These are phyloP conservation scores for Pisolithus albus DNA, from an alignment of 768 basidiomycete genomes.

Conservation along the genomic window DNA sequence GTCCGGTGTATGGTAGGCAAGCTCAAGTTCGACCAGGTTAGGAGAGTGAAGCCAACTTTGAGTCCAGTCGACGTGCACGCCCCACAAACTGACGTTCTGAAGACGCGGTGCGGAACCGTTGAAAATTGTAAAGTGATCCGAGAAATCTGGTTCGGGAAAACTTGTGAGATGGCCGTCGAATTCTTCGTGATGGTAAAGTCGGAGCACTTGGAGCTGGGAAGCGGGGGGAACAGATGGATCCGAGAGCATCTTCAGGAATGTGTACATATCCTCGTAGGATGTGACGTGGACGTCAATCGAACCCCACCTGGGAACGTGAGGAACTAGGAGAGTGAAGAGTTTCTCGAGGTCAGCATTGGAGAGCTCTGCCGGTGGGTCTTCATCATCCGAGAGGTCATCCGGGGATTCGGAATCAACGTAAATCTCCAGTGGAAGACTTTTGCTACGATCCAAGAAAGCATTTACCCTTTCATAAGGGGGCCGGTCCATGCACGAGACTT, in stretches of 20 bases:
- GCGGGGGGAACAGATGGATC: slow-evolving; percentile 36
- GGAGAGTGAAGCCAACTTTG: slow-evolving; percentile 27
- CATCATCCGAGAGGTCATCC: slow-evolving; percentile 16
- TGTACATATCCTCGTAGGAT: slow-evolving; percentile 41
- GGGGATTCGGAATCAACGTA: slow-evolving; percentile 37
- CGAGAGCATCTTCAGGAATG: slow-evolving; percentile 37
- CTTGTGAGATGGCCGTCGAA: slow-evolving; percentile 29
- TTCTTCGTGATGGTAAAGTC: slow-evolving; percentile 48
- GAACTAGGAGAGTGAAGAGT: slow-evolving; percentile 36
- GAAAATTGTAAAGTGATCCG: slow-evolving; percentile 42
- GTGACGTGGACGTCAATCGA: slow-evolving; percentile 41
- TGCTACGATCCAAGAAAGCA: slow-evolving; percentile 47
- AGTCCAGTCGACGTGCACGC: slow-evolving; percentile 66
- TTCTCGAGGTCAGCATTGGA: slow-evolving; percentile 15
- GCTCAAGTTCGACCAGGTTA: slow-evolving; percentile 42
- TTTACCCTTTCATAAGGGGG: slow-evolving; percentile 39
- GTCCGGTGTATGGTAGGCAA: slow-evolving; percentile 56
- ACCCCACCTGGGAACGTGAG: slow-evolving; percentile 51
- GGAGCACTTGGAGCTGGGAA: slow-evolving; percentile 46
- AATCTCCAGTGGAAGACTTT: slow-evolving; percentile 48
- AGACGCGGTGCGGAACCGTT: slow-evolving; percentile 48
- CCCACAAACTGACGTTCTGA: slow-evolving; percentile 48
- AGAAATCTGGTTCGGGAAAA: slow-evolving; percentile 21
- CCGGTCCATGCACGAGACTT: slow-evolving; percentile 15
- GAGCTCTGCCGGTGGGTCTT: slow-evolving; percentile 16